A percentile compares a stretch with the other conserved stretches of the same genome.
phyloP scores from a whole-genome alignment of 352 stramenopile species.

The Phytophthora pini region DNA sequence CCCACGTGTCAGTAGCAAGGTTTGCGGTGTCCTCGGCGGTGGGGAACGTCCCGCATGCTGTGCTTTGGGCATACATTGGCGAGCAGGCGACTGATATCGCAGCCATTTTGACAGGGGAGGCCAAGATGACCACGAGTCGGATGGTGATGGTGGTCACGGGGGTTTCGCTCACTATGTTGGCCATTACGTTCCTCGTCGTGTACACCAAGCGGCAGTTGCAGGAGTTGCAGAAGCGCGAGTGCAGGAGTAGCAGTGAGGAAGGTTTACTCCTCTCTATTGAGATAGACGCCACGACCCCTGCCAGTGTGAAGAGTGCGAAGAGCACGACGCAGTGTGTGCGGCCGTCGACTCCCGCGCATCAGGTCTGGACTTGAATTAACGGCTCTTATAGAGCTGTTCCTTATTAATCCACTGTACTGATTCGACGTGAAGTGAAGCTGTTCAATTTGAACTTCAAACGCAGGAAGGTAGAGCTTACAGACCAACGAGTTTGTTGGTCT shows the following conservation, averaged over 20 bases:
- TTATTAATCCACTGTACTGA: slow-evolving; percentile 21
- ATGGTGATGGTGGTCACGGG: slow-evolving; percentile 53
- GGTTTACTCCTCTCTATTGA: slow-evolving; percentile 43
- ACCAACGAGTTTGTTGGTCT: too few relatives aligned
- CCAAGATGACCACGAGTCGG: slow-evolving; percentile 52
- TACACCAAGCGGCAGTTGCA: slow-evolving; percentile 72
- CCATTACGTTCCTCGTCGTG: slow-evolving; percentile 64
- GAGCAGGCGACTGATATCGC: slow-evolving; percentile 75
- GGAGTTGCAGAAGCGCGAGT: slow-evolving; percentile 67
- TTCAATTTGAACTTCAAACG: neutral
- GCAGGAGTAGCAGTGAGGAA: slow-evolving; percentile 60
- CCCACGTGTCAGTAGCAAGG: slow-evolving; percentile 55
- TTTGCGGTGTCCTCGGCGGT: slow-evolving; percentile 68
- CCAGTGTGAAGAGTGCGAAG: slow-evolving; percentile 16
- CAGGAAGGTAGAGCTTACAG: too few relatives aligned
- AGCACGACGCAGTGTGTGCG: slow-evolving; percentile 23
- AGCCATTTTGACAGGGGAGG: slow-evolving; percentile 56
- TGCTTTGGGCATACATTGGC: slow-evolving; percentile 79
- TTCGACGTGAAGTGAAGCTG: neutral
- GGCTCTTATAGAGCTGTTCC: neutral
- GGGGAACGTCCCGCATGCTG: slow-evolving; percentile 60
- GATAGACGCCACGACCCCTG: slow-evolving; percentile 24
- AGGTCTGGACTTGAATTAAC: slow-evolving; percentile 19
- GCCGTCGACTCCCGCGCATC: slow-evolving; percentile 27
- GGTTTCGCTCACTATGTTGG: slow-evolving; percentile 50